Conservation (phyloP, 371 early-diverging fungal species). For the Cokeromyces recurvatus region DNA sequence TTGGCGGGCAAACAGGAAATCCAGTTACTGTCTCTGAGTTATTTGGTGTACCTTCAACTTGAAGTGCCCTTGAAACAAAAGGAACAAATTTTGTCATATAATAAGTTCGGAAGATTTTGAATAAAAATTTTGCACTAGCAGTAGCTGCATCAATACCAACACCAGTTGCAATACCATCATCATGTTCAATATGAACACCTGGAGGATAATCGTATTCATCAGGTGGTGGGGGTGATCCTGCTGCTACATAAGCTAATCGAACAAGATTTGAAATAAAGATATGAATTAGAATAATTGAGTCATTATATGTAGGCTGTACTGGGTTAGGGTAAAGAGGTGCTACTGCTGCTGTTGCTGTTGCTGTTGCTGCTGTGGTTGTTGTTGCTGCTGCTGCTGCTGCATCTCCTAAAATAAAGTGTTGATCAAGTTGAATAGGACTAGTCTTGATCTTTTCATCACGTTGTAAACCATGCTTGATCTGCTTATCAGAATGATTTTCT, state of each 20-base stretch:
- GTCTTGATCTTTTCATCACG: slow-evolving; percentile 33
- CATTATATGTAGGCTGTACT: slow-evolving; percentile 49
- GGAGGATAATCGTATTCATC: slow-evolving; percentile 51
- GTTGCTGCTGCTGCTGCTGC: no score
- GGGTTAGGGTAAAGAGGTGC: slow-evolving; percentile 56
- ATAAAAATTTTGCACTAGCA: slow-evolving; percentile 66
- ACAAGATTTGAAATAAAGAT: slow-evolving; percentile 55
- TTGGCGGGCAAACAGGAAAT: slow-evolving; percentile 70
- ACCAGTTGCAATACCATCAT: slow-evolving; percentile 62
- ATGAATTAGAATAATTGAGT: slow-evolving; percentile 54
- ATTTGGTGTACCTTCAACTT: slow-evolving; percentile 25
- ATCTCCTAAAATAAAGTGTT: slow-evolving; percentile 34
- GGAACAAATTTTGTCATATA: slow-evolving; percentile 75
- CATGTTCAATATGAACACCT: slow-evolving; percentile 49
- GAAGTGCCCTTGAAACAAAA: slow-evolving; percentile 39
- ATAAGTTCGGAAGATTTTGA: slow-evolving; percentile 57
- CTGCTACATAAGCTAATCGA: slow-evolving; percentile 63
- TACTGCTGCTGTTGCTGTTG: slow-evolving; percentile 33
- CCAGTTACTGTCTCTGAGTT: slow-evolving; percentile 33
- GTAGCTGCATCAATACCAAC: slow-evolving; percentile 67
- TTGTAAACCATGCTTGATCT: slow-evolving; percentile 26
- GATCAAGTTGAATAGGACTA: slow-evolving; percentile 25
- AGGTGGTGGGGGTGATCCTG: slow-evolving; percentile 60
- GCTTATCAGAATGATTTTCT: slow-evolving; percentile 31
- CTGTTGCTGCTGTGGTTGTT: slow-evolving; percentile 44